Conservation (phyloP, 768 basidiomycete species). For the Gymnopilus junonius region DNA sequence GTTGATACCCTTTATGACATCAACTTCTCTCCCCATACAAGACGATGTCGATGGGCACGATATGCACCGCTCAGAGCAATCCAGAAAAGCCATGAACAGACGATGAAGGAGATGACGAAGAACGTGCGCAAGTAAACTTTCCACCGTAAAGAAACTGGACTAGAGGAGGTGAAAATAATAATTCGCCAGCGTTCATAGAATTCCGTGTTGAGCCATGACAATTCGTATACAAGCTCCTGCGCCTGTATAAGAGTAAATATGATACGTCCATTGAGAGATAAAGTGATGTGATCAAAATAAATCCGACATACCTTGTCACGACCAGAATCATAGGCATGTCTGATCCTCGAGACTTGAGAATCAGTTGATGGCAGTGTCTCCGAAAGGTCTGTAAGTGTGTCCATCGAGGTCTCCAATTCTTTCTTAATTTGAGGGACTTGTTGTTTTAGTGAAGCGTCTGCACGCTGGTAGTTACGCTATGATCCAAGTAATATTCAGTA, state of each 20-base stretch:
- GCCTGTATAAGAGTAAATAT: slow-evolving; percentile 50
- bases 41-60: slow-evolving; percentile 72
- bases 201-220: slow-evolving; percentile 80
- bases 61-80: slow-evolving; percentile 69
- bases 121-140: slow-evolving; percentile 63
- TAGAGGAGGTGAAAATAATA: slow-evolving; percentile 73
- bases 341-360: slow-evolving; percentile 63
- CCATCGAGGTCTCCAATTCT: slow-evolving; percentile 64
- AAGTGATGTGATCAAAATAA: background rate
- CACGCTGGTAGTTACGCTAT: slow-evolving; percentile 62
- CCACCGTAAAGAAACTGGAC: slow-evolving; percentile 77
- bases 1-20: slow-evolving; percentile 52
- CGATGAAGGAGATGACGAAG: slow-evolving; percentile 60
- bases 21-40: slow-evolving; percentile 81
- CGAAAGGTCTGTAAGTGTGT: slow-evolving; percentile 60
- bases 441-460: slow-evolving; percentile 57
- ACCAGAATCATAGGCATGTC: slow-evolving; percentile 72
- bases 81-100: slow-evolving; percentile 64
- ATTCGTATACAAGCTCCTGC: slow-evolving; percentile 59
- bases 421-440: slow-evolving; percentile 67
- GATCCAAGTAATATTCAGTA: slow-evolving; percentile 1
- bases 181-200: slow-evolving; percentile 77
- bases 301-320: slow-evolving; percentile 56
- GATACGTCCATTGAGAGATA: background rate
- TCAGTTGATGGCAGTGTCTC: slow-evolving; percentile 64